Base-by-base conservation (phyloP, 1,139 yeast species). In the Protomyces inouyei region DNA sequence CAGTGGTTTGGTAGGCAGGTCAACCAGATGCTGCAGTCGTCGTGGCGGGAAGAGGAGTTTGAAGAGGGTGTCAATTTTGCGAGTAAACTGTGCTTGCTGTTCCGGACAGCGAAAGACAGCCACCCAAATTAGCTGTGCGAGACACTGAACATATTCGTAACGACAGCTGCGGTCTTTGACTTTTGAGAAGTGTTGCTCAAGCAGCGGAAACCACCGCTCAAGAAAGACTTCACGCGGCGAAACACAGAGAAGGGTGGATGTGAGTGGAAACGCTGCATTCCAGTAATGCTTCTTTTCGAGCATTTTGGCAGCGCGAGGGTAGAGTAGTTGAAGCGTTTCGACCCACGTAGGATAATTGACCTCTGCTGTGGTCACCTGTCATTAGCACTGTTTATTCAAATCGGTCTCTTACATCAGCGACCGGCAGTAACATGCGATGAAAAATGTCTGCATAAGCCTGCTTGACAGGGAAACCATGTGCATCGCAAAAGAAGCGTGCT, bases 331-430 rank as follows among this genome's bases (percentile, higher is more conserved):
- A 64, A 90, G 82, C 0, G 97, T 95, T 60, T 85, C 88, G 0
- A 87, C 86, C 99, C 98, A 95, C 0, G 88, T 85, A 2, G 98
- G 98, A 74, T 91, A 96, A 72, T 95, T 93, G 0, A 91, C 91
- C 73, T 95, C 99, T 0, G 97, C 98, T 0, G 97, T 89, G 43
- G 92, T 80, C 1, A 83, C 54, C 21, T 90, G 46, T 28, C 3
- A 21, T 57, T 51, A 57, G 61, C 12, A 10, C 3, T 25, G 38
- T 14, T 37, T 6, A 6, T 5, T 5, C 32, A 4, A 28, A 6
- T 0, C 3, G 8, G 32, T 28, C 18, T 16, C 63, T 16, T 52
- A 43, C 63, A 14, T 52, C 95, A 0, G 97, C 96, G 52, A 93
- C 76, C 0, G 98, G 96, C 54, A 89, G 76, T 2, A 95, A 76